A percentile compares a stretch with the other conserved stretches of the same genome.
phyloP scores from a whole-genome alignment of 2,329 filamentous ascomycete genomes.

The Aspergillus sojae region DNA sequence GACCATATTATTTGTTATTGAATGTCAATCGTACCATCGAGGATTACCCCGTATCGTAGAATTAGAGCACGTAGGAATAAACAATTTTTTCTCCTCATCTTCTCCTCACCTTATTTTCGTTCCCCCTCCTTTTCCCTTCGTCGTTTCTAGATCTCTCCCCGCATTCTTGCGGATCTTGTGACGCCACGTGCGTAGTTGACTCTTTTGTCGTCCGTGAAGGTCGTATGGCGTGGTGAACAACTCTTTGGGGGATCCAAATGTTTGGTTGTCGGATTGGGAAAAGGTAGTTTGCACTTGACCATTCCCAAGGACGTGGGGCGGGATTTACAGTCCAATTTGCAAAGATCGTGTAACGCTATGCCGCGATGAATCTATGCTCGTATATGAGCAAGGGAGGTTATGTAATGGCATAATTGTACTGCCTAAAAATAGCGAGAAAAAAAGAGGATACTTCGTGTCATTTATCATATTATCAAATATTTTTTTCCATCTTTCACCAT shows the following conservation, averaged over 20 bases:
- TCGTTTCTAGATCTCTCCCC: neutral
- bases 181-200: neutral
- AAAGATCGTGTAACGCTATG: neutral
- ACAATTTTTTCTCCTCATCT: neutral
- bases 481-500: too few species aligned
- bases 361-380: neutral
- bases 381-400: neutral
- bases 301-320: neutral
- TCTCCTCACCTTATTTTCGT: conserved; percentile 1
- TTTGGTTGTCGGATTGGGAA: neutral
- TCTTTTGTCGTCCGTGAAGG: neutral
- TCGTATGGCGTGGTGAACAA: neutral
- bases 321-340: neutral
- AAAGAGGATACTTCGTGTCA: neutral
- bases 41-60: neutral
- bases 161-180: neutral
- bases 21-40: neutral
- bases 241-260: neutral
- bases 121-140: too few species aligned
- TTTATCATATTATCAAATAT: neutral
- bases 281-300: neutral
- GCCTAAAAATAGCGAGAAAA: neutral
- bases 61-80: neutral
- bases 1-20: neutral
- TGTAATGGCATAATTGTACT: neutral